These are phyloP conservation scores for Chytriomyces hyalinus DNA, from an alignment of 192 early-diverging fungal genomes.

Conservation along the genomic window DNA sequence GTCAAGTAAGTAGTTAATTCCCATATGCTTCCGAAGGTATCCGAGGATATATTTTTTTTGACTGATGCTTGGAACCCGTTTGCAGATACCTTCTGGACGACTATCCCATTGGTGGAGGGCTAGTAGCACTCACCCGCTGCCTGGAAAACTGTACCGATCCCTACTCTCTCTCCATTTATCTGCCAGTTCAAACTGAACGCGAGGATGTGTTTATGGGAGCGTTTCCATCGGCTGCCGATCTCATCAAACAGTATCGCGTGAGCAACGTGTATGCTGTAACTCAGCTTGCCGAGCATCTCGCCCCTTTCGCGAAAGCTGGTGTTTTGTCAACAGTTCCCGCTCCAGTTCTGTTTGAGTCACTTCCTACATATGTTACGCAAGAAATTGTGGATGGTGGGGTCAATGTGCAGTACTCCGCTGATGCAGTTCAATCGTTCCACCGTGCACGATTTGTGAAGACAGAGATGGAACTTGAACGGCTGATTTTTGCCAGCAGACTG, in stretches of 20 bases:
- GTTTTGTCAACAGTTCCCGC: constrained; percentile 7
- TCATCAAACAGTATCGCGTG: constrained; percentile 16
- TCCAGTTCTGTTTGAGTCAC: constrained; percentile 12
- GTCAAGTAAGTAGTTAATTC: constrained; percentile 35
- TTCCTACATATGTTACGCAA: constrained; percentile 2
- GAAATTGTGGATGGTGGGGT: constrained; percentile 1
- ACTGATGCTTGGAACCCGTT: too few relatives aligned
- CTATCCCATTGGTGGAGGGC: constrained; percentile 38
- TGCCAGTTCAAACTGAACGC: constrained; percentile 43
- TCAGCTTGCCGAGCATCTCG: constrained; percentile 11
- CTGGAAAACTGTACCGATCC: neutral
- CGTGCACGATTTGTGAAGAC: constrained; percentile 83
- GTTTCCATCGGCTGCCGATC: constrained; percentile 11
- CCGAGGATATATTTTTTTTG: neutral
- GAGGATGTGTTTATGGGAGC: constrained; percentile 46
- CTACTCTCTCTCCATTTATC: constrained; percentile 39
- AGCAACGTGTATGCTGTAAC: constrained; percentile 21
- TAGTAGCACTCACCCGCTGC: constrained; percentile 33
- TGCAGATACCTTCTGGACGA: constrained; percentile 36
- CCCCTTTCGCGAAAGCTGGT: neutral
- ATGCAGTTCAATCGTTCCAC: constrained; percentile 65
- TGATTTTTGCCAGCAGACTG: constrained; percentile 66
- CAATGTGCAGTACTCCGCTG: constrained; percentile 35
- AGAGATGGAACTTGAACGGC: constrained; percentile 70
- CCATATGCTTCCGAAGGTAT: neutral